phyloP scores from a whole-genome alignment of 768 basidiomycete genomes.

The Rhizopogon sp. region DNA sequence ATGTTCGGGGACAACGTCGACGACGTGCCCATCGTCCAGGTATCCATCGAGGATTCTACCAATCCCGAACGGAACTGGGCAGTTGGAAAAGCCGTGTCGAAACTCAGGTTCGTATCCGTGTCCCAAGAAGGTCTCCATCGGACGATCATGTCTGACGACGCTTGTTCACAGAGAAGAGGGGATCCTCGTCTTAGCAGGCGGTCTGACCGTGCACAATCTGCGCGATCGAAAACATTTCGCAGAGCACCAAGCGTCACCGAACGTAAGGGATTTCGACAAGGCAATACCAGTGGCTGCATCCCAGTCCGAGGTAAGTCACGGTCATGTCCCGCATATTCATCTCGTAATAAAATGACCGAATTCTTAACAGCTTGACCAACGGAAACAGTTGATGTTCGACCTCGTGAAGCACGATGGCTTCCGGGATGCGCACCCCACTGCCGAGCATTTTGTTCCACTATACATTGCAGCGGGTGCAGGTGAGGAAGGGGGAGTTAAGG shows the following conservation, averaged over 20 bases:
- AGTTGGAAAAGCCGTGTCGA: slow-evolving; percentile 54
- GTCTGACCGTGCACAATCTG: slow-evolving; percentile 65
- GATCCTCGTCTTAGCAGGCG: slow-evolving; percentile 66
- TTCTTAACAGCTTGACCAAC: slow-evolving; percentile 7
- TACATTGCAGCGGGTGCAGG: slow-evolving; percentile 75
- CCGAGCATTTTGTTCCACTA: slow-evolving; percentile 81
- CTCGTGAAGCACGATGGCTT: slow-evolving; percentile 58
- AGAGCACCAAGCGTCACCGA: slow-evolving; percentile 40
- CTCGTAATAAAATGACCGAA: background rate
- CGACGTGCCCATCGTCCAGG: slow-evolving; percentile 66
- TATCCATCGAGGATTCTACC: slow-evolving; percentile 57
- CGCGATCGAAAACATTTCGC: slow-evolving; percentile 46
- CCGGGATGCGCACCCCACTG: slow-evolving; percentile 63
- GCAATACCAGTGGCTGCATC: slow-evolving; percentile 55
- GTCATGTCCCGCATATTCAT: background rate
- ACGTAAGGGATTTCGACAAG: slow-evolving; percentile 52
- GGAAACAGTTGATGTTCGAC: slow-evolving; percentile 49
- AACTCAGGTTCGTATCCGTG: slow-evolving; percentile 43
- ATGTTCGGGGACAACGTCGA: slow-evolving; percentile 71
- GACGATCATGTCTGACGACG: background rate
- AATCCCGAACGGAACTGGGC: slow-evolving; percentile 60
- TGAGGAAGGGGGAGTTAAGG: slow-evolving; percentile 43
- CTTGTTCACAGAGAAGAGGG: slow-evolving; percentile 47
- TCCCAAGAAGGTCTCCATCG: background rate
- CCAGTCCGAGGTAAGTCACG: slow-evolving; percentile 40